These are phyloP conservation scores for Didymellaceae sp. DNA, from an alignment of 2,329 filamentous ascomycete species.

Conservation along the genomic window DNA sequence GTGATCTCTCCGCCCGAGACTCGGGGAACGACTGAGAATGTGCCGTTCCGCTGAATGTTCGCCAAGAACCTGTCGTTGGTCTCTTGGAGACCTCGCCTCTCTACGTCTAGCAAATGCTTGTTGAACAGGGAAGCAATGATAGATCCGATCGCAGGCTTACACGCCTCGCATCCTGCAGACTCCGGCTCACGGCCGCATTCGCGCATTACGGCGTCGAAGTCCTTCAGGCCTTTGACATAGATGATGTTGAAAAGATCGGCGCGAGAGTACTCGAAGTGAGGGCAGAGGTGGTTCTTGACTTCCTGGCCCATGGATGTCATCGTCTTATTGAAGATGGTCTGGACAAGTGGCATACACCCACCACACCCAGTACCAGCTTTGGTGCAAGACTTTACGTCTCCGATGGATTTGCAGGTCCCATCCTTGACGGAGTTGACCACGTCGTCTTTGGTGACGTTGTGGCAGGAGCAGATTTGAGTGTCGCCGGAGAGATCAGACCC, in stretches of 20 bases:
- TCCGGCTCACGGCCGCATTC: conserved; percentile 73
- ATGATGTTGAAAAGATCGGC: conserved; percentile 91
- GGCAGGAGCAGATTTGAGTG: conserved; percentile 89
- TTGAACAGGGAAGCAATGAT: conserved; percentile 87
- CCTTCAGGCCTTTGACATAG: conserved; percentile 77
- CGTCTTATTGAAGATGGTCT: conserved; percentile 87
- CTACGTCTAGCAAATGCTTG: conserved; percentile 76
- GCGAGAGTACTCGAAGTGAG: conserved; percentile 82
- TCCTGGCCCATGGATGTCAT: conserved; percentile 87
- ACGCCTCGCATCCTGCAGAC: conserved; percentile 83
- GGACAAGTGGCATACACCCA: conserved; percentile 87
- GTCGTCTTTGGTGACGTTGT: conserved; percentile 89
- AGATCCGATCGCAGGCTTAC: conserved; percentile 81
- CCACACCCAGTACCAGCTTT: conserved; percentile 92
- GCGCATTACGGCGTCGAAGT: conserved; percentile 77
- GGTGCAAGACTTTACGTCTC: conserved; percentile 85
- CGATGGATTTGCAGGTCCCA: conserved; percentile 80
- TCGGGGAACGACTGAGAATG: conserved; percentile 85
- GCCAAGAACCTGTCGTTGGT: conserved; percentile 88
- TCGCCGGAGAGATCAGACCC: conserved; percentile 82
- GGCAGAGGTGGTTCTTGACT: conserved; percentile 84
- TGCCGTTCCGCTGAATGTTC: conserved; percentile 91
- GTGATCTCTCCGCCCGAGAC: conserved; percentile 87
- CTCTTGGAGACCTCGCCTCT: conserved; percentile 78
- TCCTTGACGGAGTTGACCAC: conserved; percentile 75